A percentile compares a stretch with the other conserved stretches of the same genome.
These are phyloP conservation scores for Penicillium sp. DNA, from an alignment of 2,329 filamentous ascomycete species.

Conservation along the genomic window DNA sequence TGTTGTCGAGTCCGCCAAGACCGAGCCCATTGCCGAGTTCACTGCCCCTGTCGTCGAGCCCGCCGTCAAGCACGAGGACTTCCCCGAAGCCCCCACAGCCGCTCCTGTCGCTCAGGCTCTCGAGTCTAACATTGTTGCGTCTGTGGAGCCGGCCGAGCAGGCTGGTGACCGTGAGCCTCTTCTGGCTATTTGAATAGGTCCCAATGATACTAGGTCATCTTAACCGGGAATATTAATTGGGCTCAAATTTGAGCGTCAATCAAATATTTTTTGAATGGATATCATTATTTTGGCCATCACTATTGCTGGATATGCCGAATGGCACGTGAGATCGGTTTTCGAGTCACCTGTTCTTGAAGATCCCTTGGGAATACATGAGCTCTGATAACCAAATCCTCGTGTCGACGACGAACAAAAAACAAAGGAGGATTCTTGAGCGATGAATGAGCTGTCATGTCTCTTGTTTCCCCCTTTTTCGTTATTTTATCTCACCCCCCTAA, in stretches of 20 bases:
- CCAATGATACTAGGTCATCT: background rate
- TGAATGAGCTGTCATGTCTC: slow-evolving; percentile 16
- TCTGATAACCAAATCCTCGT: slow-evolving; percentile 3
- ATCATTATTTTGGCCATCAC: slow-evolving; percentile 8
- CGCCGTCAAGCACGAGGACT: slow-evolving; percentile 49
- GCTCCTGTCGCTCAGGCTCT: slow-evolving; percentile 35
- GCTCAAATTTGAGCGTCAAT: background rate
- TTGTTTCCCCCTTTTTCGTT: slow-evolving; percentile 5
- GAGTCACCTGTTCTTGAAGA: slow-evolving; percentile 1
- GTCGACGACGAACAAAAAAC: slow-evolving; percentile 15
- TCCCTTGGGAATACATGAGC: slow-evolving; percentile 13
- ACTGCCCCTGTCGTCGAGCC: slow-evolving; percentile 41
- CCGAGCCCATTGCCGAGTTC: slow-evolving; percentile 14
- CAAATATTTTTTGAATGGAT: slow-evolving; percentile 1
- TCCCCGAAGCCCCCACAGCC: slow-evolving; percentile 49
- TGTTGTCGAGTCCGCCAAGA: slow-evolving; percentile 10
- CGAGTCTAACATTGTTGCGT: slow-evolving; percentile 15
- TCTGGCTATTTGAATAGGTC: slow-evolving; percentile 28
- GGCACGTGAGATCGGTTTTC: slow-evolving; percentile 4
- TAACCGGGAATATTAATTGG: background rate
- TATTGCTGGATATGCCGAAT: slow-evolving; percentile 15
- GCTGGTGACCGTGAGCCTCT: slow-evolving; percentile 37
- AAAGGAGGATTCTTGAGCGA: slow-evolving; percentile 18
- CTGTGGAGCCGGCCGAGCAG: slow-evolving; percentile 32
- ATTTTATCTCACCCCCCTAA: slow-evolving; percentile 6